phyloP scores from a whole-genome alignment of 2,329 filamentous ascomycete species.

The Paraconiothyrium brasiliense region DNA sequence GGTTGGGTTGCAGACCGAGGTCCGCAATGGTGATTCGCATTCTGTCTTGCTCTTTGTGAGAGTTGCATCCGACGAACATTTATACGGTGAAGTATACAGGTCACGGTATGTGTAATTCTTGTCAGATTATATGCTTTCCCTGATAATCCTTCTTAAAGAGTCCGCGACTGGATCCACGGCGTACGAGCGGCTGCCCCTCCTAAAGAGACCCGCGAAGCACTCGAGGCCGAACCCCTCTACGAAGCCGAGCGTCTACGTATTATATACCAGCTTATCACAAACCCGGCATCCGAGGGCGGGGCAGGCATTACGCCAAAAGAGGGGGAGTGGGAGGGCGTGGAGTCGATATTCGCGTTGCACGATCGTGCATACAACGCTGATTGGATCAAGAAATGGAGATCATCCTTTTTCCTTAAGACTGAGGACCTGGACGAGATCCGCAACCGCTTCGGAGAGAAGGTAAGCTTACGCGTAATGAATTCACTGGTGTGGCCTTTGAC shows the following conservation, averaged over 20 bases:
- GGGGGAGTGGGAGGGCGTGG: constrained; percentile 60
- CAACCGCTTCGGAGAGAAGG: constrained; percentile 61
- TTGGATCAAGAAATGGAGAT: constrained; percentile 63
- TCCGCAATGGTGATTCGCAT: constrained; percentile 78
- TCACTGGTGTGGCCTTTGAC: constrained; percentile 24
- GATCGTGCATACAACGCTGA: constrained; percentile 62
- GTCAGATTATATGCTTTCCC: not conserved
- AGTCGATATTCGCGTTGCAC: constrained; percentile 60
- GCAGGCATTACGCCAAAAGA: constrained; percentile 62
- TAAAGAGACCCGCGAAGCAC: constrained; percentile 73
- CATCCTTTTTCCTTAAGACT: constrained; percentile 55
- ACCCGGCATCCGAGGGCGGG: constrained; percentile 57
- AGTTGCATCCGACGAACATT: constrained; percentile 76
- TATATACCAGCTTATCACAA: constrained; percentile 78
- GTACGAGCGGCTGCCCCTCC: constrained; percentile 80
- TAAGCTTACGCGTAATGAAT: constrained; percentile 11
- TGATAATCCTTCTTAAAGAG: constrained; percentile 58
- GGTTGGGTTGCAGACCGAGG: constrained; percentile 87
- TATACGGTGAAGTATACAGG: constrained; percentile 83
- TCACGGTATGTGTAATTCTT: constrained; percentile 63
- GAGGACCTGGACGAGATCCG: constrained; percentile 62
- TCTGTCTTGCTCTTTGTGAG: constrained; percentile 86
- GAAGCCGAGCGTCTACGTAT: constrained; percentile 89
- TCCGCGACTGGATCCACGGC: constrained; percentile 94
- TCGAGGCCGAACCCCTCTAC: constrained; percentile 78